Conservation (phyloP, 192 early-diverging fungal genomes). For the Spinellus fusiger region DNA sequence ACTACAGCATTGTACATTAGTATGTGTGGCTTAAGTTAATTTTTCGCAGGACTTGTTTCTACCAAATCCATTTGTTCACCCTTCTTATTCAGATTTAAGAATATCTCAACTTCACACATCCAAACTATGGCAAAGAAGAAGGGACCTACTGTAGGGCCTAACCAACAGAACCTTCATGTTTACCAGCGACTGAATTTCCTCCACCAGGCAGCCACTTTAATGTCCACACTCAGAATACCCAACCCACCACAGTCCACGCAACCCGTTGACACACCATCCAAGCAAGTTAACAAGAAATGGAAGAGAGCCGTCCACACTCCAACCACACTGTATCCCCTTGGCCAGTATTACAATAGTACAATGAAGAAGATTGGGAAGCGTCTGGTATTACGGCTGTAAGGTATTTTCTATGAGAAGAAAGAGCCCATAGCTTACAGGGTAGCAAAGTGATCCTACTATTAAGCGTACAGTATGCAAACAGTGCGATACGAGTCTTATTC, state of each 20-base stretch:
- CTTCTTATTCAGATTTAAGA: too few relatives aligned
- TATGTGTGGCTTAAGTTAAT: too few relatives aligned
- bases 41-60: too few relatives aligned
- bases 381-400: conserved; percentile 50
- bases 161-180: conserved; percentile 39
- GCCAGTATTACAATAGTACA: conserved; percentile 42
- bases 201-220: conserved; percentile 53
- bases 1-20: too few relatives aligned
- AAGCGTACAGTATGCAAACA: conserved; percentile 51
- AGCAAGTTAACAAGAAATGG: not conserved
- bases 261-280: not conserved
- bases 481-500: conserved; percentile 49
- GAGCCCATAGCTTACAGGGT: not conserved
- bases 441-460: conserved; percentile 48
- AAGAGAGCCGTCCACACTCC: not conserved
- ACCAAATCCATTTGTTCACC: too few relatives aligned
- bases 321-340: conserved; percentile 7
- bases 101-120: not conserved
- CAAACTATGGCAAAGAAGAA: conserved; percentile 3
- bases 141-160: conserved; percentile 3
- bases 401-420: not conserved
- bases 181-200: conserved; percentile 64
- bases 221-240: conserved; percentile 38
- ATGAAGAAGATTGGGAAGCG: conserved; percentile 46
- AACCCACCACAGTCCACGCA: conserved; percentile 17